Base-by-base conservation (phyloP, 208 protist species). In the Crithidia brevicula region DNA sequence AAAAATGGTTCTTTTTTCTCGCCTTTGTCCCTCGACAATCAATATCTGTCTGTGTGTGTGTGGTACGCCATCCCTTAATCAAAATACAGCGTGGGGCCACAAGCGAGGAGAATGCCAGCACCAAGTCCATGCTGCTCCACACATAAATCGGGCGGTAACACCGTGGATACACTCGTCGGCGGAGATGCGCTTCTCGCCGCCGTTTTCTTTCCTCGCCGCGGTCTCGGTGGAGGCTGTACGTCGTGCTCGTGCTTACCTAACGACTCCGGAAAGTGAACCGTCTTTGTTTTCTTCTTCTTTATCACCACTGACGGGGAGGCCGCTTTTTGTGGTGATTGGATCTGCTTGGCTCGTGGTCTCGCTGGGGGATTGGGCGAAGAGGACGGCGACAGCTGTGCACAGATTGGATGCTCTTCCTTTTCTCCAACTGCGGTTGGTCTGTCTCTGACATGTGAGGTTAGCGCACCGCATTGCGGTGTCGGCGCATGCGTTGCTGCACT, bases 51-150 rank as follows among this genome's bases (percentile, higher is more conserved):
- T n/a, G n/a, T n/a, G n/a, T n/a, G n/a, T n/a, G n/a, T n/a, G n/a
- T n/a, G n/a, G n/a, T n/a, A n/a, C n/a, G n/a, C n/a, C n/a, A 7
- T 43, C 18, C 1, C 23, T 67, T 25, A 79, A n/a, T 79, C 73
- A 64, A 93, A 86, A 47, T 79, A 84, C 1, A 91, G 61, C 0
- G 88, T 93, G 23, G 88, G 85, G 42, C 88, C 88, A 46, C 81
- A 89, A 10, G 88, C 76, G 10, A 94, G 64, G 30, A 74, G 43
- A 34, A 94, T 91, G 33, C 75, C 79, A 23, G 75, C 81, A 1
- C 62, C 68, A 27, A 72, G 58, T 7, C 86, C 86, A 22, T 64
- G 42, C 28, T 81, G 42, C 27, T 85, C 69, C 22, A 33, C 57
- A 6, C 40, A 57, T 56, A 57, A 36, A 16, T 64, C 27, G 3